Conservation (phyloP, 768 basidiomycete species). For the Cystofilobasidium ferigula region DNA sequence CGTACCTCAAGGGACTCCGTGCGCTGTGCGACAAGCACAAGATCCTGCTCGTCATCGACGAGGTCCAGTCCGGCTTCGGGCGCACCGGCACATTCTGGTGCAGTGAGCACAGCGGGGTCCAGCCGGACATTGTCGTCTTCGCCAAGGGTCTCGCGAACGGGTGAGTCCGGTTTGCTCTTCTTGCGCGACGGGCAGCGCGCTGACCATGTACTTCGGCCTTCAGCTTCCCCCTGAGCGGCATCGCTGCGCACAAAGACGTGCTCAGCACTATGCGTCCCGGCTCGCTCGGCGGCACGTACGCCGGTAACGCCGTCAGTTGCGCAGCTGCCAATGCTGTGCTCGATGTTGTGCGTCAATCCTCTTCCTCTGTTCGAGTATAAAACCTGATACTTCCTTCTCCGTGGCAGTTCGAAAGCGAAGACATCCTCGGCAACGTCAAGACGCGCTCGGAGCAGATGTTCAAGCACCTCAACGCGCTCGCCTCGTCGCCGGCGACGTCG, state of each 20-base stretch:
- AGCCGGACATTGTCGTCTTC: slow-evolving; percentile 75
- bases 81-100: slow-evolving; percentile 68
- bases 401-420: slow-evolving; percentile 55
- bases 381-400: not conserved
- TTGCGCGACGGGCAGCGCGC: not conserved
- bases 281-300: slow-evolving; percentile 55
- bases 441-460: slow-evolving; percentile 72
- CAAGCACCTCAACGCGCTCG: slow-evolving; percentile 49
- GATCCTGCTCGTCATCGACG: slow-evolving; percentile 53
- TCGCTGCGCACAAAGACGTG: slow-evolving; percentile 66
- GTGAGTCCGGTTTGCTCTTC: slow-evolving; percentile 3
- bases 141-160: slow-evolving; percentile 58
- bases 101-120: slow-evolving; percentile 60
- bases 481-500: slow-evolving; percentile 45
- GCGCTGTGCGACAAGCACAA: slow-evolving; percentile 72
- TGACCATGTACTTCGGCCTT: slow-evolving; percentile 46
- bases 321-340: slow-evolving; percentile 51
- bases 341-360: slow-evolving; percentile 15
- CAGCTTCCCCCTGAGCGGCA: slow-evolving; percentile 83
- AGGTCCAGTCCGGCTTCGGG: slow-evolving; percentile 59
- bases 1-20: slow-evolving; percentile 71
- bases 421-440: slow-evolving; percentile 68
- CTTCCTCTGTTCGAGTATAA: too few species aligned
- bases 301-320: slow-evolving; percentile 82
- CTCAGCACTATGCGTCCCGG: slow-evolving; percentile 47